Evolutionary conservation across 164 flowering plant genomes (phyloP), one percentile per base, ranked within the genome.

Genomic region (Vitis rupestris): DNA sequence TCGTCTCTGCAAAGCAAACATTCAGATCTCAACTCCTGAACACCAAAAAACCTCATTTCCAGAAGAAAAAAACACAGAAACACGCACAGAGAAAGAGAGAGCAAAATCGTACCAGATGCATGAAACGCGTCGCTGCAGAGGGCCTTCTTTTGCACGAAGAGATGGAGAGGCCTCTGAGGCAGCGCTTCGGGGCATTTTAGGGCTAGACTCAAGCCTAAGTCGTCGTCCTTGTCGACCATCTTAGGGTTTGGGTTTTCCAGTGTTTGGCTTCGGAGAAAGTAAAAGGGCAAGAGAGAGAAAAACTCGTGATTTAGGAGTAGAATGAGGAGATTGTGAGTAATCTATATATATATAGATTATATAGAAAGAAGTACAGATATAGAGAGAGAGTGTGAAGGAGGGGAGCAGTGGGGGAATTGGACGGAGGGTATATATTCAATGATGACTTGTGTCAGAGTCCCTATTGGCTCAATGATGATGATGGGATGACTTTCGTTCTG

Each of bases 371-470:
- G 8, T 44, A 30, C n/a, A 50, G 3, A 8, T 8, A 31, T 10
- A 27, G 30, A 68, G 30, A 72, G 50, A 67, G 31, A 68, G 27
- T 23, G 27, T 23, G 61, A 30, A 50, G 27, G 23, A 2, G 44
- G 10, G 49, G 61, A 48, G 29, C 7, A 6, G 7, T 37, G 44
- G 44, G 44, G 7, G 44, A 37, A 37, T 37, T 37, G 44, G 44
- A 12, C 23, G 65, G 57, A 23, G 63, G 50, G 70, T 47, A 51
- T 61, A 68, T 37, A 51, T 62, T 59, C 64, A 72, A 72, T 72
- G 52, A 72, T 78, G 71, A 66, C 78, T 58, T 65, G 57, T 79
- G 76, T 79, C 81, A 75, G 78, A 31, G 54, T 37, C 64, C 64
- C 70, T 50, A 72, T 72, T 74, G 71, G 70, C 71, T 72, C 78